These are phyloP conservation scores for Aspergillus sclerotialis DNA, from an alignment of 2,329 filamentous ascomycete species.

Conservation along the genomic window DNA sequence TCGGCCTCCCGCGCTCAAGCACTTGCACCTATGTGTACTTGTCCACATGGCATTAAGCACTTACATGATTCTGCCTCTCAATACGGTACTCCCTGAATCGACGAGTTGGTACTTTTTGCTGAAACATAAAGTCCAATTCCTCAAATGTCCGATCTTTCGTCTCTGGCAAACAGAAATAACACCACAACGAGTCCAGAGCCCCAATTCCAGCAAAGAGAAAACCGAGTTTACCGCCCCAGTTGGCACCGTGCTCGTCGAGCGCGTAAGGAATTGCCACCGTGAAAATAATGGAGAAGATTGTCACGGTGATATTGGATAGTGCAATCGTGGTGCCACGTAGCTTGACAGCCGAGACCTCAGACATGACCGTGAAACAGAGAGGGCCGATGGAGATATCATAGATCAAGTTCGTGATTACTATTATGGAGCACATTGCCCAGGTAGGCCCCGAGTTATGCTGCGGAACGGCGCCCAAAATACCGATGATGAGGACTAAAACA, in stretches of 20 bases:
- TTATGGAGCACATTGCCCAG: slow-evolving; percentile 37
- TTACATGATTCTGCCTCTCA: too few species aligned
- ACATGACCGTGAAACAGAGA: slow-evolving; percentile 46
- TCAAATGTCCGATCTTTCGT: too few species aligned
- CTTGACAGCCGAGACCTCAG: slow-evolving; percentile 46
- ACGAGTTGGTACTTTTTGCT: too few species aligned
- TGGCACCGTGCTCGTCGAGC: slow-evolving; percentile 25
- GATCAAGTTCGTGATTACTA: slow-evolving; percentile 33
- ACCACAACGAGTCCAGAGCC: too few species aligned
- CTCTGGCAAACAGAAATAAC: too few species aligned
- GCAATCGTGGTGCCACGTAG: slow-evolving; percentile 47
- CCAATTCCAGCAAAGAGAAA: slow-evolving; percentile 28
- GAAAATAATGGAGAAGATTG: slow-evolving; percentile 21
- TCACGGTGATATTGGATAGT: slow-evolving; percentile 16
- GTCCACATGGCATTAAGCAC: too few species aligned
- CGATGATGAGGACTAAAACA: slow-evolving; percentile 30
- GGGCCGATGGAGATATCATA: slow-evolving; percentile 50
- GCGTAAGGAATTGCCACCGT: slow-evolving; percentile 27
- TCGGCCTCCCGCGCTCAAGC: too few species aligned
- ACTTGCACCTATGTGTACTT: too few species aligned
- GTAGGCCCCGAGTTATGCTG: slow-evolving; percentile 13
- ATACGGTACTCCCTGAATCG: too few species aligned
- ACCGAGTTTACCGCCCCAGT: slow-evolving; percentile 24
- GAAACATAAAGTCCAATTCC: too few species aligned
- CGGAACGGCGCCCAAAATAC: slow-evolving; percentile 32